phyloP scores from a whole-genome alignment of 2,329 filamentous ascomycete genomes.

The Lachnellula arida region DNA sequence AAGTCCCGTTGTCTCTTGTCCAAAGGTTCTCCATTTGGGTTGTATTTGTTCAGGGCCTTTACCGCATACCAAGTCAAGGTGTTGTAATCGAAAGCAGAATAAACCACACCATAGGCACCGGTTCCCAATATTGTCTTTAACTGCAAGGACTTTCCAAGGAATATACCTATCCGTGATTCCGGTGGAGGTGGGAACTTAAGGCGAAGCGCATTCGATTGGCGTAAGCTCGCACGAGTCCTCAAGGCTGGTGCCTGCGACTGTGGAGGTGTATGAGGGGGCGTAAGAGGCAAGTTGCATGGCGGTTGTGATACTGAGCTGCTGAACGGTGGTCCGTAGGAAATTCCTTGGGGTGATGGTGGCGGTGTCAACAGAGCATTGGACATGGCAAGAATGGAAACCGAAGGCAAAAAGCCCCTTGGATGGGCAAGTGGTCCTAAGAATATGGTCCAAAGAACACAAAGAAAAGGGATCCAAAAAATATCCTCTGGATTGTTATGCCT shows the following conservation, averaged over 20 bases:
- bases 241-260: conserved; percentile 2
- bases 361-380: conserved; percentile 25
- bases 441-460: conserved; percentile 23
- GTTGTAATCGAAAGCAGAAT: conserved; percentile 78
- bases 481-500: conserved; percentile 5
- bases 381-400: conserved; percentile 28
- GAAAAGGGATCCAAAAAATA: conserved; percentile 1
- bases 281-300: not conserved
- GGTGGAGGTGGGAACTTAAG: conserved; percentile 44
- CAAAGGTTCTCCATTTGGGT: conserved; percentile 63
- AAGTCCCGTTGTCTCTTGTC: conserved; percentile 83
- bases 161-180: conserved; percentile 79
- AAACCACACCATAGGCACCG: conserved; percentile 95
- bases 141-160: conserved; percentile 66
- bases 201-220: not conserved
- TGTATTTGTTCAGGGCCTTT: conserved; percentile 93
- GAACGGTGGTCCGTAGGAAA: not conserved
- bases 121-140: conserved; percentile 83
- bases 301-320: not conserved
- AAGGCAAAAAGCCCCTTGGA: conserved; percentile 9
- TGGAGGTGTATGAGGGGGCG: conserved; percentile 6
- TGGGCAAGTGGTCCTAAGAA: conserved; percentile 9
- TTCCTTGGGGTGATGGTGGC: conserved; percentile 21
- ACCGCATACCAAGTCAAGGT: conserved; percentile 75
- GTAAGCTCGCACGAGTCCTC: conserved; percentile 1